Evolutionary conservation across 2,329 filamentous ascomycete genomes (phyloP).

Genomic region (Neocatenulostroma microsporum): DNA sequence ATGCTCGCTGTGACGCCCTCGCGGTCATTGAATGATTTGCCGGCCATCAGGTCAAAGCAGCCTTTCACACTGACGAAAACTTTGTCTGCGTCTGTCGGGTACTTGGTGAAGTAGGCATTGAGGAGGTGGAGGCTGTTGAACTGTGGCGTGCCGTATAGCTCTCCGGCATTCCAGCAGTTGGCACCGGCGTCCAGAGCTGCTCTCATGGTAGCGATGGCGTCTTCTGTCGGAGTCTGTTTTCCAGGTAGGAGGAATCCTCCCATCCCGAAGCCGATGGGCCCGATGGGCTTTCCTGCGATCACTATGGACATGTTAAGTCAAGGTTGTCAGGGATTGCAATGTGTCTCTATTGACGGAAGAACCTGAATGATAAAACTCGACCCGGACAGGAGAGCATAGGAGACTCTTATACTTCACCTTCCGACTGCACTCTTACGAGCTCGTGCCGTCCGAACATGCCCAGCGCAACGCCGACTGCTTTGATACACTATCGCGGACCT

Average conservation of each 20-base stretch:
- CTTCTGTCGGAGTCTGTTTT: slow-evolving; percentile 22
- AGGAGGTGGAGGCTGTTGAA: slow-evolving; percentile 40
- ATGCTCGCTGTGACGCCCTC: slow-evolving; percentile 34
- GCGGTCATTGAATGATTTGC: slow-evolving; percentile 23
- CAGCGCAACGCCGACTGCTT: no score
- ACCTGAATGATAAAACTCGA: no score
- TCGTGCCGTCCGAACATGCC: no score
- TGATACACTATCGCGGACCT: no score
- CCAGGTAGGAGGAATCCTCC: slow-evolving; percentile 38
- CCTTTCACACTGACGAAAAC: slow-evolving; percentile 43
- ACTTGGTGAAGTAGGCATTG: slow-evolving; percentile 41
- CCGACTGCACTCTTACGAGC: no score
- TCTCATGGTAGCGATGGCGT: slow-evolving; percentile 36
- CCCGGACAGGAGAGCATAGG: no score
- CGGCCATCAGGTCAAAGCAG: slow-evolving; percentile 30
- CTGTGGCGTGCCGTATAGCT: slow-evolving; percentile 37
- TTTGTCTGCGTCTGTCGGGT: slow-evolving; percentile 42
- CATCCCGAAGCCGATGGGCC: slow-evolving; percentile 36
- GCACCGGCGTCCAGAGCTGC: slow-evolving; percentile 33
- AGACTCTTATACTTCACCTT: no score
- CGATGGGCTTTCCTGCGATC: slow-evolving; percentile 30
- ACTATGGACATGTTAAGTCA: slow-evolving; percentile 8
- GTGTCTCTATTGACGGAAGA: no score
- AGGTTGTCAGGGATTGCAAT: no score
- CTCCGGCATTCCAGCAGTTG: slow-evolving; percentile 40